Evolutionary conservation across 1,284 basidiomycete species (phyloP), one percentile per base, ranked within the genome.

Genomic region (Irpex lacteus): DNA sequence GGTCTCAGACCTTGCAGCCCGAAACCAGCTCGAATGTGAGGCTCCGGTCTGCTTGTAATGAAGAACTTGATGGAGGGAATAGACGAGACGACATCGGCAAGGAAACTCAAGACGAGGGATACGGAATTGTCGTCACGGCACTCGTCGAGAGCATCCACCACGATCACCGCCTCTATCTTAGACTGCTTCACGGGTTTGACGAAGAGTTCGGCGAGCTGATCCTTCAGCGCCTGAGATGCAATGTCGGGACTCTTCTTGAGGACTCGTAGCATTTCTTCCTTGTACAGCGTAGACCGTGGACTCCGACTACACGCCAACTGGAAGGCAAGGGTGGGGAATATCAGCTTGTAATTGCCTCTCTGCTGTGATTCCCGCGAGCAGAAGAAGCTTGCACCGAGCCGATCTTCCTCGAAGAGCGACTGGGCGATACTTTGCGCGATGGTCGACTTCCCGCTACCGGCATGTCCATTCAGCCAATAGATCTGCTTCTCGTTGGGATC

Each of bases 91-190:
- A 26, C 21, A 18, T 26, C 21, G 50, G 50, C 9, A n/a, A 71
- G 62, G 0, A 66, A 50, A 4, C 61, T 54, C 9, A 72, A 40
- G 21, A 70, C 65, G 1, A 63, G 66, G n/a, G 69, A 70, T 9
- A 63, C 62, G 1, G 69, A 21, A 7, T 65, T 61, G 15, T 65
- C 47, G 54, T 73, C 70, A 13, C 64, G 60, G 63, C 73, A 73
- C 63, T 74, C 73, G 62, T 75, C 73, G 5, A 71, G 60, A 9
- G 67, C 70, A 63, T 72, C 70, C 18, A 71, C 65, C n/a, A 71
- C 53, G 36, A 72, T 50, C 19, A 69, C 56, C 44, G 65, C 56
- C 18, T 49, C 38, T 4, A 44, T 61, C 32, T 34, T 34, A 34
- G 32, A 34, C 32, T 34, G 32, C 15, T 57, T 59, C 55, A 65